Evolutionary conservation across 2,329 filamentous ascomycete genomes (phyloP), one percentile per base, ranked within the genome.

Genomic region (Sporothrix variecibatus): DNA sequence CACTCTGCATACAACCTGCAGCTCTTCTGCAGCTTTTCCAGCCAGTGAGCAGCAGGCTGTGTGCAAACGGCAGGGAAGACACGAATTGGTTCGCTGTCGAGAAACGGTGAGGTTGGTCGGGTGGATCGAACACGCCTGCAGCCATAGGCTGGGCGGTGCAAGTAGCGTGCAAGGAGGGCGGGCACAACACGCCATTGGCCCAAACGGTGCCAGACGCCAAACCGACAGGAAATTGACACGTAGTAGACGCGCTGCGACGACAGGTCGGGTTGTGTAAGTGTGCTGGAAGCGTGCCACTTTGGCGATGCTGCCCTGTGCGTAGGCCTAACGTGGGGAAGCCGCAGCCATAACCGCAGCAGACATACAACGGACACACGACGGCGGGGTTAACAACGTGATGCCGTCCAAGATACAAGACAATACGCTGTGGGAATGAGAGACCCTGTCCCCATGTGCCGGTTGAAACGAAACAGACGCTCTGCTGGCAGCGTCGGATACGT

Each of bases 51-150:
- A 76, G 73, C 69, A 71, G 69, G 72, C 60, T 67, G 75, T 65
- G 56, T 65, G 73, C 28, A 53, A 71, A 79, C 77, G 75, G 71
- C 72, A 72, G 62, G 69, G 64, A 17, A 26, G n/a, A 60, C 70
- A 38, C 64, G 67, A 76, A 76, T 74, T 72, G 76, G 75, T 77
- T 77, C 80, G 80, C 79, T 81, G 79, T 80, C 79, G 78, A 79
- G 78, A 76, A 72, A 73, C 49, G 49, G 71, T 60, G 72, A 40
- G 71, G 62, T 65, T 69, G 51, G 71, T 38, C 53, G 28, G 26
- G 72, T 56, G 65, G 56, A 43, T 64, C 26, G 62, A 23, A 56
- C 68, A 65, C 72, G 68, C 60, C 49, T 73, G 71, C 71, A 71
- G 23, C 75, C 28, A 64, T 60, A 51, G 72, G 72, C 53, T 43